phyloP scores from a whole-genome alignment of 805 yeast genomes.

The Candida hispaniensis region DNA sequence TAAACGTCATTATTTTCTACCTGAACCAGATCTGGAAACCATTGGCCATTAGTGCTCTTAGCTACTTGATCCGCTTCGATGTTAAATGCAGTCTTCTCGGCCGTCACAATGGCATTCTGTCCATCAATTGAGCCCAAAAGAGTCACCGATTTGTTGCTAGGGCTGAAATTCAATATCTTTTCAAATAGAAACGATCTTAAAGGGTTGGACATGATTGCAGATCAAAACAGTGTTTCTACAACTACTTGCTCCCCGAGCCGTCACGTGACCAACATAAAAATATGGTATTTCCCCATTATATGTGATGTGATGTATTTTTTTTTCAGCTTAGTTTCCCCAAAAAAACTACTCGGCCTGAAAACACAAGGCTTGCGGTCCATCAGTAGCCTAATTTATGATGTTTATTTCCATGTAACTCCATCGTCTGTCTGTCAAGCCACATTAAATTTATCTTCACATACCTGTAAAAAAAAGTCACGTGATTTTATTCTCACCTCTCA shows the following conservation, averaged over 20 bases:
- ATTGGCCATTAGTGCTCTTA: conserved; percentile 19
- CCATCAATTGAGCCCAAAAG: conserved; percentile 56
- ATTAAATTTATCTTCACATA: too few species aligned
- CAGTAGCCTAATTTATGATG: too few species aligned
- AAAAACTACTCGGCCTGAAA: too few species aligned
- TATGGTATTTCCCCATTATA: too few species aligned
- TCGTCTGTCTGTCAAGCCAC: too few species aligned
- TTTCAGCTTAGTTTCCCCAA: too few species aligned
- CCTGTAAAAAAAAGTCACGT: too few species aligned
- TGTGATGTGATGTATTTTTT: too few species aligned
- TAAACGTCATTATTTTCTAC: conserved; percentile 75
- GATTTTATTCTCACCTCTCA: too few species aligned
- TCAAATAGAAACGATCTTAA: conserved; percentile 6
- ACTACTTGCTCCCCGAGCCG: neutral
- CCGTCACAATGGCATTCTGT: conserved; percentile 53
- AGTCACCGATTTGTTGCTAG: conserved; percentile 55
- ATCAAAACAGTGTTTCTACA: neutral
- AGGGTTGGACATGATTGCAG: neutral
- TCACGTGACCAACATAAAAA: neutral
- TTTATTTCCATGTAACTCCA: too few species aligned
- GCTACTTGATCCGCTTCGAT: conserved; percentile 5
- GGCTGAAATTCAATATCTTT: conserved; percentile 11
- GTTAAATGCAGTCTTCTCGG: conserved; percentile 42
- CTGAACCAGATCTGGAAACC: conserved; percentile 25
- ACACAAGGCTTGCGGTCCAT: too few species aligned